A percentile compares a stretch with the other conserved stretches of the same genome.
Evolutionary conservation across 352 stramenopile species (phyloP).

Genomic region (Phytopythium helicoides): DNA sequence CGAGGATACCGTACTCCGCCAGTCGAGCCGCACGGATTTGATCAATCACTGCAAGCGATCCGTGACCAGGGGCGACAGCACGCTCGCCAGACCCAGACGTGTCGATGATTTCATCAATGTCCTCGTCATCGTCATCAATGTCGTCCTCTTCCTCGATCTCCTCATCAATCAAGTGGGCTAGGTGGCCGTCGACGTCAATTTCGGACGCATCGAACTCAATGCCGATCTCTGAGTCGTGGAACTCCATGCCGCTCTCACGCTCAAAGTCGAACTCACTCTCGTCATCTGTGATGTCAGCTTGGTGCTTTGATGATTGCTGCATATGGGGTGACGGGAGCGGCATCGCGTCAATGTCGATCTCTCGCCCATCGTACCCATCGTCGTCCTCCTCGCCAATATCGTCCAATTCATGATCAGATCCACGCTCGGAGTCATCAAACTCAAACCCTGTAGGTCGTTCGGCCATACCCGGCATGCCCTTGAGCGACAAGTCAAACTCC

Average conservation of each 20-base stretch:
- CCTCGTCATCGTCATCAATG: conserved; percentile 24
- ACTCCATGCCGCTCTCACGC: conserved; percentile 18
- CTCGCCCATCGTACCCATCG: conserved; percentile 10
- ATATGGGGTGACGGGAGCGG: too few species aligned
- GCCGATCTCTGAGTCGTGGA: conserved; percentile 46
- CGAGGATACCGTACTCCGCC: conserved; percentile 53
- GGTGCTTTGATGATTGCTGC: too few species aligned
- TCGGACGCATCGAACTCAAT: conserved; percentile 35
- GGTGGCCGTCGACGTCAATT: conserved; percentile 47
- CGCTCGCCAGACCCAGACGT: conserved; percentile 16
- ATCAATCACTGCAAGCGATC: conserved; percentile 10
- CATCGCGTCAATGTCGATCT: conserved; percentile 5
- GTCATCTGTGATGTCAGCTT: conserved; percentile 16
- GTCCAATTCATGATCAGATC: conserved; percentile 6
- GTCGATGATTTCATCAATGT: conserved; percentile 44
- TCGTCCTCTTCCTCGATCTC: conserved; percentile 24
- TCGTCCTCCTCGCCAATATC: conserved; percentile 13
- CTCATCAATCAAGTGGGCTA: conserved; percentile 17
- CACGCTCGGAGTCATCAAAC: conserved; percentile 30
- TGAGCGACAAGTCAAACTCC: conserved; percentile 47
- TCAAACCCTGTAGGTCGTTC: conserved; percentile 24
- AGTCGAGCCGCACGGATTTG: conserved; percentile 41
- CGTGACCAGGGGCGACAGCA: conserved; percentile 7
- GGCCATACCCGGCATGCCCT: conserved; percentile 17
- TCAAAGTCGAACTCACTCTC: conserved; percentile 14